Conservation (phyloP, 164 flowering plant species). For the Annona squamosa region DNA sequence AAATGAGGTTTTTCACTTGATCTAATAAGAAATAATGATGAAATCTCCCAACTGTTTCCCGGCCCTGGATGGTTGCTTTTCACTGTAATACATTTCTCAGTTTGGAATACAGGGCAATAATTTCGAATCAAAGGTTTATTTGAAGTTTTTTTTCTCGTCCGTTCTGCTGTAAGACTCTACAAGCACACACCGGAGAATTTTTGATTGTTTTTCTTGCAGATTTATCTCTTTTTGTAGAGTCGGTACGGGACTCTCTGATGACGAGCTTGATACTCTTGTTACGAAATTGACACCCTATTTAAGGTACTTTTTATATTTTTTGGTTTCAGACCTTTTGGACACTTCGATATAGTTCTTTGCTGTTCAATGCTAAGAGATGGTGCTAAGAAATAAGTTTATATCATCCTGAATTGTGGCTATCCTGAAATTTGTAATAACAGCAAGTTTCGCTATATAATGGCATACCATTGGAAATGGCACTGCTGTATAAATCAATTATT, state of each 20-base stretch:
- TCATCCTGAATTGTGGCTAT: too few species aligned
- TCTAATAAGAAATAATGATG: neutral
- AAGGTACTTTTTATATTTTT: conserved; percentile 31
- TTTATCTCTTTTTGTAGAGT: conserved; percentile 93
- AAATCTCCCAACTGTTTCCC: neutral
- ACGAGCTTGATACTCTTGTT: conserved; percentile 72
- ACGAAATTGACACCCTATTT: conserved; percentile 88
- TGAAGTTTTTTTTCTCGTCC: neutral
- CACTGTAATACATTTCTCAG: neutral
- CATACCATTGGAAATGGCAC: too few species aligned
- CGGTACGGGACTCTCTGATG: conserved; percentile 93
- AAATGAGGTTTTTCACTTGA: neutral
- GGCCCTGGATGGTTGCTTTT: neutral
- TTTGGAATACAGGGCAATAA: neutral
- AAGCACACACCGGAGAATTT: neutral
- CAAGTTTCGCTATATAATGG: too few species aligned
- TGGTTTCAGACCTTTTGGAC: neutral
- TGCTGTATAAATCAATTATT: too few species aligned
- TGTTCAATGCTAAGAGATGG: too few species aligned
- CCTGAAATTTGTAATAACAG: too few species aligned
- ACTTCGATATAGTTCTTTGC: too few species aligned
- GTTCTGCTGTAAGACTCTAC: neutral
- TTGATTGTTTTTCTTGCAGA: conserved; percentile 31
- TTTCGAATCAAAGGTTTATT: neutral
- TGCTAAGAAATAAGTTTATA: too few species aligned